These are phyloP conservation scores for Plasmodium cynomolgi DNA, from an alignment of 169 alveolate genomes.

Conservation along the genomic window DNA sequence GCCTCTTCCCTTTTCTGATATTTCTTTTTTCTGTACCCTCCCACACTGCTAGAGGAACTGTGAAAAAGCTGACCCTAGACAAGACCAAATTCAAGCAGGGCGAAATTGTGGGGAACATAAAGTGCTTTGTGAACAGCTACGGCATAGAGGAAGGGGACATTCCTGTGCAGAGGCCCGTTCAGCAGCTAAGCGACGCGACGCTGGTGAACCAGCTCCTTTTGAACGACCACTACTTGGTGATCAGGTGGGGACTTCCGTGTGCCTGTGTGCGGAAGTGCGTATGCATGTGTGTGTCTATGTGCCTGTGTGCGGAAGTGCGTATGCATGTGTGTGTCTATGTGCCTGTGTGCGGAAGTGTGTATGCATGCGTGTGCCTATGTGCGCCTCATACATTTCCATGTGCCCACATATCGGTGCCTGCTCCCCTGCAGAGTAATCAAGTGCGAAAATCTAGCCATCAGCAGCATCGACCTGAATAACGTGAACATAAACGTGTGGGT, in stretches of 20 bases:
- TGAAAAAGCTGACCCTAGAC: conserved; percentile 83
- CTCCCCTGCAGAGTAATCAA: conserved; percentile 77
- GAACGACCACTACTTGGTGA: conserved; percentile 78
- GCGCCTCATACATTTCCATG: background rate
- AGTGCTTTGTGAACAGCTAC: conserved; percentile 82
- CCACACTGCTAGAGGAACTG: conserved; percentile 24
- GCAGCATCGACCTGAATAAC: conserved; percentile 86
- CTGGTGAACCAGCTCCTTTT: conserved; percentile 76
- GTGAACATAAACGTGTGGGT: conserved; percentile 89
- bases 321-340: background rate
- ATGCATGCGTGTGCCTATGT: background rate
- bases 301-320: background rate
- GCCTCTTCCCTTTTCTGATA: background rate
- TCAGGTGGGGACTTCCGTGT: conserved; percentile 42
- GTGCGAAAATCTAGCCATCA: conserved; percentile 87
- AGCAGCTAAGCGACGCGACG: conserved; percentile 80
- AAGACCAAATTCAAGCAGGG: conserved; percentile 82
- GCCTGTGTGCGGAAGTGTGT: background rate
- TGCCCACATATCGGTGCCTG: background rate
- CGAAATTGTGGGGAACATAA: conserved; percentile 84
- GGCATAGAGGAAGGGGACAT: conserved; percentile 75
- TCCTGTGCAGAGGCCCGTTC: conserved; percentile 77
- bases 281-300: conserved; percentile 30
- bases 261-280: conserved; percentile 17
- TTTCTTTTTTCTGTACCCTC: background rate